Base-by-base conservation (phyloP, 1,139 yeast genomes). In the Pneumocystis carinii region DNA sequence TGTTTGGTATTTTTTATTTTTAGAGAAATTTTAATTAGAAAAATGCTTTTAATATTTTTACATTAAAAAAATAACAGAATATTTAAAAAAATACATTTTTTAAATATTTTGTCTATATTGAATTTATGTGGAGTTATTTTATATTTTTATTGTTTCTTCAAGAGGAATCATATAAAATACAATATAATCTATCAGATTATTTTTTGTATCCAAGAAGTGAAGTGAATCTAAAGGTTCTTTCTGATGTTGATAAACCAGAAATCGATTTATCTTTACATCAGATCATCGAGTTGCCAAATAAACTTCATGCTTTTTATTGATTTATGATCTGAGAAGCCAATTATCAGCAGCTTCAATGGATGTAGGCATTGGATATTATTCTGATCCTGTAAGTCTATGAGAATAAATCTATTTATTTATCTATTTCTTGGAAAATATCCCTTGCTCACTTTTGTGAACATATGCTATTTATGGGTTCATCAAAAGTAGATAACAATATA, bases 391-490 rank as follows among this genome's bases (percentile, higher is more conserved):
- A 24, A 24, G 32, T 48, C 24, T 24, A 24, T 19, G 12, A 24
- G 14, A 48, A 10, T 2, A 2, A 24, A 1, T 37, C 12, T 14
- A 19, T 24, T 48, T 32, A 32, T 32, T 32, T 48, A 48, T 8
- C 24, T 48, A 2, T 41, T 17, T 15, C 12, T 48, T 24, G 24
- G 78, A 80, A 62, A 77, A 79, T 37, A 74, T 89, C 37, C 86
- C 90, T 1, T 66, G 98, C 98, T 2, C 98, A 92, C 75, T 92
- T 92, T 74, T 90, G 97, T 75, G 98, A 92, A 75, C 98, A 92
- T 74, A 78, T 92, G 68, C 77, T 92, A 66, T 92, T 92, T 73
- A 89, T 92, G 96, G 98, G 98, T n/a, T 90, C 97, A 3, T 79
- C 82, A 69, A 90, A 48, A 24, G 53, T 41, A 4, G 24, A 5